Conservation (phyloP, 768 basidiomycete species). For the Russula sp. region DNA sequence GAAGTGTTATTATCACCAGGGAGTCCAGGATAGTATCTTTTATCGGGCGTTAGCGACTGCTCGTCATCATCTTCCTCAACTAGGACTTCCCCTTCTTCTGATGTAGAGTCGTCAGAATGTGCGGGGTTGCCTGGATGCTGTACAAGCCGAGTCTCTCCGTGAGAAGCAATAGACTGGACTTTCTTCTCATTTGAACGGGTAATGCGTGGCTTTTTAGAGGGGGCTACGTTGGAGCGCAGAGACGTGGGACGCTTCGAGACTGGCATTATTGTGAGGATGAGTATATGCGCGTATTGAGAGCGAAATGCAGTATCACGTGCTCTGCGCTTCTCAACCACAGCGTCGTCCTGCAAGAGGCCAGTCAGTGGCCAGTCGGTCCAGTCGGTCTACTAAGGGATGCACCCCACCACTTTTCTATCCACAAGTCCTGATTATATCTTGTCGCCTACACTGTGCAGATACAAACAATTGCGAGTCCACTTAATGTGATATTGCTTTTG, state of each 20-base stretch:
- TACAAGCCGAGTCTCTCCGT: not conserved
- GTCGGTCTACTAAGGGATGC: not conserved
- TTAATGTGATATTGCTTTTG: not conserved
- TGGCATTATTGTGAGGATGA: not conserved
- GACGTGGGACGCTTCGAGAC: conserved; percentile 7
- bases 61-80: conserved; percentile 28
- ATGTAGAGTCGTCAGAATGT: not conserved
- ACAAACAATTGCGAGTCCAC: not conserved
- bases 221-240: not conserved
- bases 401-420: not conserved
- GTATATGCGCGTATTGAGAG: no score
- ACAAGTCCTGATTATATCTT: not conserved
- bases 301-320: not conserved
- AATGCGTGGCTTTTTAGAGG: conserved; percentile 1
- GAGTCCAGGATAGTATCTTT: not conserved
- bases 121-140: not conserved
- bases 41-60: not conserved
- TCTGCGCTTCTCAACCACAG: no score
- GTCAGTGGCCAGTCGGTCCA: no score
- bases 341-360: no score
- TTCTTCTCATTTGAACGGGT: not conserved
- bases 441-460: not conserved
- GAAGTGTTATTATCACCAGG: not conserved
- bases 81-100: not conserved
- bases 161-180: not conserved